Evolutionary conservation across 768 basidiomycete species (phyloP).

Genomic region (Boletellus sp.): DNA sequence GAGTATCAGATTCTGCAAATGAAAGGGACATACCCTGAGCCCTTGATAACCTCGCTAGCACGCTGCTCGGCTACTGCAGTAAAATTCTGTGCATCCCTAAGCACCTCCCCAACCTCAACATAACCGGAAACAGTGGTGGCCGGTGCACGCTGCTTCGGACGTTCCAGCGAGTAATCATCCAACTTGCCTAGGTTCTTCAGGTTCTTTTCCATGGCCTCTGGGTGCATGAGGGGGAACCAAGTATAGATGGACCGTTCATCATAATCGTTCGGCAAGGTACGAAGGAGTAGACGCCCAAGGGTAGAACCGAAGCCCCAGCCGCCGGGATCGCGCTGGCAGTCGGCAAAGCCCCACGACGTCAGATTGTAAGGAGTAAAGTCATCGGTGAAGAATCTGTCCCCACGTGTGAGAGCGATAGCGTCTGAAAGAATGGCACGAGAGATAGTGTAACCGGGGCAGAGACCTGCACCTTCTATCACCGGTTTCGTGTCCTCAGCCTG

Average conservation of each 20-base stretch:
- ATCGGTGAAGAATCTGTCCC: slow-evolving; percentile 77
- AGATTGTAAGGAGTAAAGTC: slow-evolving; percentile 80
- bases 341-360: slow-evolving; percentile 81
- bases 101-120: slow-evolving; percentile 48
- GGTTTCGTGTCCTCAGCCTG: slow-evolving; percentile 78
- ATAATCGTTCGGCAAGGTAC: slow-evolving; percentile 68
- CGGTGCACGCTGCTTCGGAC: slow-evolving; percentile 38
- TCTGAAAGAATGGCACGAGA: slow-evolving; percentile 83
- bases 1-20: slow-evolving; percentile 2
- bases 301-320: slow-evolving; percentile 70
- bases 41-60: slow-evolving; percentile 51
- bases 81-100: slow-evolving; percentile 47
- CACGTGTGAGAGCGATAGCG: slow-evolving; percentile 82
- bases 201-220: slow-evolving; percentile 58
- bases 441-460: slow-evolving; percentile 85
- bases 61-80: slow-evolving; percentile 45
- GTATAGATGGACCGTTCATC: slow-evolving; percentile 69
- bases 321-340: slow-evolving; percentile 70
- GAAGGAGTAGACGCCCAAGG: slow-evolving; percentile 69
- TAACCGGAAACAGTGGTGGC: slow-evolving; percentile 43
- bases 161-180: slow-evolving; percentile 51
- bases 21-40: slow-evolving; percentile 48
- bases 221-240: slow-evolving; percentile 88
- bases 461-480: slow-evolving; percentile 71
- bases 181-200: slow-evolving; percentile 52